Conservation (phyloP, 805 yeast genomes). For the Pichia californica region DNA sequence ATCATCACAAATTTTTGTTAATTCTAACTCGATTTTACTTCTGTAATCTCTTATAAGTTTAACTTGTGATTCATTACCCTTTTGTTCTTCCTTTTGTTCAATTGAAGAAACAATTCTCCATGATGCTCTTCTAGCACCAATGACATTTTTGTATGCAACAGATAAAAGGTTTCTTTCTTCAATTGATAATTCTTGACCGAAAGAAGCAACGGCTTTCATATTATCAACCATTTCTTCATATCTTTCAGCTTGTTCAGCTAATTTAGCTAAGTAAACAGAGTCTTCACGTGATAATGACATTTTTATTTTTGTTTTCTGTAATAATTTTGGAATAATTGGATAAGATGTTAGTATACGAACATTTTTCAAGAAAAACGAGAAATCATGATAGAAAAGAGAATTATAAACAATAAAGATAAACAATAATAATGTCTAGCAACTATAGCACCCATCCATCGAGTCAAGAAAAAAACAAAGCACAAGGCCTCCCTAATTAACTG, state of each 20-base stretch:
- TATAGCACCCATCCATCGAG: too few relatives aligned
- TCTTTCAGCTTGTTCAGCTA: slow-evolving; percentile 99
- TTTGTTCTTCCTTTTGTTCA: slow-evolving; percentile 96
- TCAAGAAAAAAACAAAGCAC: too few relatives aligned
- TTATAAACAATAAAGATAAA: too few relatives aligned
- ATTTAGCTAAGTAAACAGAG: slow-evolving; percentile 94
- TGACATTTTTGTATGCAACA: slow-evolving; percentile 96
- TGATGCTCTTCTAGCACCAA: slow-evolving; percentile 98
- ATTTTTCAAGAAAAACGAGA: too few relatives aligned
- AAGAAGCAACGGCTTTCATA: slow-evolving; percentile 95
- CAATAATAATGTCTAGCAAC: too few relatives aligned
- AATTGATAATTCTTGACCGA: slow-evolving; percentile 91
- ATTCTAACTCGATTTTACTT: slow-evolving; percentile 87
- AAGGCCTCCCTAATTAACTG: too few relatives aligned
- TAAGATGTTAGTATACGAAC: too few relatives aligned
- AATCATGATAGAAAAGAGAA: too few relatives aligned
- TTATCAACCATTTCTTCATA: slow-evolving; percentile 99
- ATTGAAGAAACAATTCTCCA: slow-evolving; percentile 99
- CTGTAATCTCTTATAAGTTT: slow-evolving; percentile 88
- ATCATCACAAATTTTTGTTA: slow-evolving; percentile 90
- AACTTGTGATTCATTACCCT: slow-evolving; percentile 90
- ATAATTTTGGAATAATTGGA: not conserved
- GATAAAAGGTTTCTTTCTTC: slow-evolving; percentile 97
- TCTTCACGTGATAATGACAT: slow-evolving; percentile 93
- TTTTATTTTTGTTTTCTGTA: slow-evolving; percentile 6